Conservation (phyloP, 2,329 filamentous ascomycete genomes). For the Penicillium sp. region DNA sequence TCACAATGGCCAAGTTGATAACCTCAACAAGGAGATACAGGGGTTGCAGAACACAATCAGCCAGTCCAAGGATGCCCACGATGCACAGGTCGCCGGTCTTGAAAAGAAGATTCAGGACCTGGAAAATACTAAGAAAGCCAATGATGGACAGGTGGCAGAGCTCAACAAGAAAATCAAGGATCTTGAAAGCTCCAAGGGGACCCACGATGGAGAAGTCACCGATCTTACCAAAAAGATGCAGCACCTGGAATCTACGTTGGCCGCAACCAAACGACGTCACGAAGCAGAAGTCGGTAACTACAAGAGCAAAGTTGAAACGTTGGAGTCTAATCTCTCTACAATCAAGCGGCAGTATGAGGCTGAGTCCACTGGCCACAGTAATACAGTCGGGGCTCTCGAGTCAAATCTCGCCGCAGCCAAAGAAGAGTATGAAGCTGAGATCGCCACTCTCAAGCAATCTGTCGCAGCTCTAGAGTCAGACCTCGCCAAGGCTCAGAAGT, state of each 20-base stretch:
- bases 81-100: constrained; percentile 35
- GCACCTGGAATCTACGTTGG: constrained; percentile 41
- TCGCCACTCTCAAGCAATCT: constrained; percentile 51
- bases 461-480: constrained; percentile 49
- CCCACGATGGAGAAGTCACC: constrained; percentile 52
- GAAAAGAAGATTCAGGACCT: constrained; percentile 46
- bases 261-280: constrained; percentile 26
- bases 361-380: constrained; percentile 52
- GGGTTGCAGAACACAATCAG: constrained; percentile 46
- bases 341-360: constrained; percentile 54
- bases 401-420: constrained; percentile 18
- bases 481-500: constrained; percentile 43
- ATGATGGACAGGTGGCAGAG: constrained; percentile 51
- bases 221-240: constrained; percentile 55
- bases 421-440: constrained; percentile 53
- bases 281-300: constrained; percentile 55
- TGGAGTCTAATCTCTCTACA: constrained; percentile 45
- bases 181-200: constrained; percentile 51
- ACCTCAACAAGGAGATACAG: constrained; percentile 47
- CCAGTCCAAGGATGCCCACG: constrained; percentile 48
- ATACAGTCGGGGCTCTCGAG: constrained; percentile 52
- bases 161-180: constrained; percentile 51
- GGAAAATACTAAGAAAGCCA: constrained; percentile 44
- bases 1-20: constrained; percentile 49
- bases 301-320: constrained; percentile 48